Evolutionary conservation across 768 basidiomycete genomes (phyloP).

Genomic region (Termitomyces sp.): DNA sequence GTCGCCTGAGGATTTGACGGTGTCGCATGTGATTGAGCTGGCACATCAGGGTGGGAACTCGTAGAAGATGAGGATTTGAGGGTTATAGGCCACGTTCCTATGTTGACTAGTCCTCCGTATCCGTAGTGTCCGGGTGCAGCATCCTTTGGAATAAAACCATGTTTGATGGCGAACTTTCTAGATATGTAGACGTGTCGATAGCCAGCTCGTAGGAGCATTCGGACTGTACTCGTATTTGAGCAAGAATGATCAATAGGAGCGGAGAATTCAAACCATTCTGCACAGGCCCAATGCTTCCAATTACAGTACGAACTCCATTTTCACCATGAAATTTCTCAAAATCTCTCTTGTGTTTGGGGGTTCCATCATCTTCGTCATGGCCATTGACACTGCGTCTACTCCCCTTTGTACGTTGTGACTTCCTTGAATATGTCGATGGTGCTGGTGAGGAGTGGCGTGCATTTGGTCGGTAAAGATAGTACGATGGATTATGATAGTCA

Average conservation of each 20-base stretch:
- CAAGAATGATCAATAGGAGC: not conserved
- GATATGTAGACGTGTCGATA: conserved; percentile 96
- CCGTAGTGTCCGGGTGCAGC: conserved; percentile 90
- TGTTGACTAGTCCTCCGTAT: conserved; percentile 85
- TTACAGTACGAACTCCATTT: conserved; percentile 91
- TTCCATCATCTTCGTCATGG: conserved; percentile 38
- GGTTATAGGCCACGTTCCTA: conserved; percentile 87
- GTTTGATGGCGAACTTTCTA: conserved; percentile 82
- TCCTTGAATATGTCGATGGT: conserved; percentile 36
- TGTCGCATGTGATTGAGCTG: conserved; percentile 16
- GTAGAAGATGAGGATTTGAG: conserved; percentile 42
- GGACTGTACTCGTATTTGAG: conserved; percentile 42
- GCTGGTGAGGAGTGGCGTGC: conserved; percentile 29
- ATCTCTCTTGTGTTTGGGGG: conserved; percentile 66
- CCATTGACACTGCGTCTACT: conserved; percentile 26
- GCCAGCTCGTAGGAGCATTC: conserved; percentile 91
- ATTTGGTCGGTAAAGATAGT: conserved; percentile 57
- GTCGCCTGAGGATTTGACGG: conserved; percentile 33
- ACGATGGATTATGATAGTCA: conserved; percentile 67
- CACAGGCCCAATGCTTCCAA: conserved; percentile 90
- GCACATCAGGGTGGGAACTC: conserved; percentile 24
- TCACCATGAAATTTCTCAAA: conserved; percentile 86
- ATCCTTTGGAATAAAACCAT: conserved; percentile 85
- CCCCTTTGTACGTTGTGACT: conserved; percentile 36
- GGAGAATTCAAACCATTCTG: conserved; percentile 58